Base-by-base conservation (phyloP, 2,329 filamentous ascomycete species). In the Reticulascus tulasneorum region DNA sequence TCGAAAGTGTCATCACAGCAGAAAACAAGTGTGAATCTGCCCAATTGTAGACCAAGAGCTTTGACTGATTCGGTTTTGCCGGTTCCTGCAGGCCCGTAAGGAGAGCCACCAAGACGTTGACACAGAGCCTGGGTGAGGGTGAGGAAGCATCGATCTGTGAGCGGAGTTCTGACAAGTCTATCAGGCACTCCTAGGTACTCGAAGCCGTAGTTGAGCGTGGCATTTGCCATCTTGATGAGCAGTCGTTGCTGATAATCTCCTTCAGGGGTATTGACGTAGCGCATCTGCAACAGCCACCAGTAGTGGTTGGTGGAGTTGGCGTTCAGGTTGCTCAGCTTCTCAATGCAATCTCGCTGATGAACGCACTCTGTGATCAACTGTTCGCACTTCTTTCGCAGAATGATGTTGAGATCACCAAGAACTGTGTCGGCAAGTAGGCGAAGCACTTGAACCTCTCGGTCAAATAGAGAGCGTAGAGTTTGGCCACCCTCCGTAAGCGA, bases 1-100 rank as follows among this genome's bases (percentile, higher is more conserved):
- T 99, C 93, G 54, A 99, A 99, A 1, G 93, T 98, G 63, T 98
- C 93, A 57, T 99, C 93, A 68, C 93, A 99, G 62, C 94, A 98
- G 70, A 99, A 98, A 19, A 99, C 94, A 18, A 99, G 78, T 2
- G 94, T 98, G 60, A 98, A 99, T 42, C 94, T 83, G 58, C 93
- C 94, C 36, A 99, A 81, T 60, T 98, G 90, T 5, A 98, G 77
- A 70, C 93, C 94, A 18, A 99, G 76, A 15, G 93, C 93, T 64
- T 99, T 99, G 59, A 99, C 93, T 3, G 93, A 98, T 59, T 99
- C 93, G 0, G 93, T 99, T 66, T 99, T 99, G 60, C 93, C 93
- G 28, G 93, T 99, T 70, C 93, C 93, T 40, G 93, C 93, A 48
- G 93, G 93, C 33, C 93, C 93, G 54, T 98, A 98, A 1, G 93